Conservation (phyloP, 2,329 filamentous ascomycete genomes). For the Aspergillus amoenus region DNA sequence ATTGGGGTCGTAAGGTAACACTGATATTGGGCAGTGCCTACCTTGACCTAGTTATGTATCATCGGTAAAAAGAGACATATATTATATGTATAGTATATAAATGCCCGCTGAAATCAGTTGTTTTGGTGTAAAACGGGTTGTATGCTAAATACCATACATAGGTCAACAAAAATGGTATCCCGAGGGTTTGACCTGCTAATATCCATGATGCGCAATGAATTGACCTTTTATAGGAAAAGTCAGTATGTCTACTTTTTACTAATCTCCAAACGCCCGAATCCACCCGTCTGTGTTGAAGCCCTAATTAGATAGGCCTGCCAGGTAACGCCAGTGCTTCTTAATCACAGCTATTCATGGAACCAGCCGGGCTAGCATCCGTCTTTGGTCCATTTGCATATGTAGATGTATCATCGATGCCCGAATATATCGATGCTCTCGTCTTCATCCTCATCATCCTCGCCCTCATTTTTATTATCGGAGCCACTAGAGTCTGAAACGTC, state of each 20-base stretch:
- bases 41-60: neutral
- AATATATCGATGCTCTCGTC: slow-evolving; percentile 52
- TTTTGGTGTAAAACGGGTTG: neutral
- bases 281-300: neutral
- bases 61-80: neutral
- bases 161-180: neutral
- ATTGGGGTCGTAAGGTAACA: neutral
- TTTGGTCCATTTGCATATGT: neutral
- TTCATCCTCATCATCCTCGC: slow-evolving; percentile 53
- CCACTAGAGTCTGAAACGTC: slow-evolving; percentile 27
- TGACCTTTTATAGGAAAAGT: slow-evolving; percentile 19
- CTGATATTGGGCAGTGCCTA: too few relatives aligned
- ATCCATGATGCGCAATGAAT: neutral
- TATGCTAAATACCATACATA: neutral
- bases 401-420: slow-evolving; percentile 48
- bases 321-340: slow-evolving; percentile 2
- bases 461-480: slow-evolving; percentile 40
- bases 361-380: neutral
- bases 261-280: slow-evolving; percentile 11
- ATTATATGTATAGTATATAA: neutral
- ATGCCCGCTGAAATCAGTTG: neutral
- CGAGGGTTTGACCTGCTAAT: neutral
- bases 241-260: neutral
- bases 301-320: slow-evolving; percentile 16
- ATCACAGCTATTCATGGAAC: slow-evolving; percentile 4